Evolutionary conservation across 2,329 filamentous ascomycete species (phyloP).

Genomic region (Nigrospora sphaerica): DNA sequence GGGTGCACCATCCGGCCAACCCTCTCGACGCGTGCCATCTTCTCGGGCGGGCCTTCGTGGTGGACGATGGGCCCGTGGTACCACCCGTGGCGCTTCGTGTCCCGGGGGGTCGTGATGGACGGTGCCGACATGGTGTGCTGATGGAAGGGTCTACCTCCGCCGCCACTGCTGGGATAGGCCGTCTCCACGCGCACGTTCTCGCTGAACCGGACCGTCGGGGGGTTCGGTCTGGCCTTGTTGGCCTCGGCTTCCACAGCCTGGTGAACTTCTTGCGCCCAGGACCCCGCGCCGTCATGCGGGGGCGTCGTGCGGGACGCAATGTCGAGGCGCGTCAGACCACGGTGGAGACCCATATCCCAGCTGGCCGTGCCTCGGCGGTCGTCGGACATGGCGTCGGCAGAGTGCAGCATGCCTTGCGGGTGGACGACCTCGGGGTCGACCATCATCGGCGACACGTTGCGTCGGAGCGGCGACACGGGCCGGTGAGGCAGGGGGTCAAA

Average conservation of each 20-base stretch:
- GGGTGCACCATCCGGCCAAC: slow-evolving; percentile 54
- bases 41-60: slow-evolving; percentile 28
- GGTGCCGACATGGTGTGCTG: slow-evolving; percentile 57
- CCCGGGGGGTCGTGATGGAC: slow-evolving; percentile 46
- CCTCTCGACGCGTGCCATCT: slow-evolving; percentile 41
- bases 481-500: slow-evolving; percentile 71
- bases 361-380: slow-evolving; percentile 45
- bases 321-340: slow-evolving; percentile 59
- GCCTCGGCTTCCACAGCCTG: slow-evolving; percentile 48
- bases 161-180: slow-evolving; percentile 7
- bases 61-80: slow-evolving; percentile 50
- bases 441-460: slow-evolving; percentile 70
- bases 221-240: slow-evolving; percentile 39
- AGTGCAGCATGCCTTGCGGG: slow-evolving; percentile 25
- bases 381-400: slow-evolving; percentile 27
- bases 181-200: slow-evolving; percentile 29
- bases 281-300: slow-evolving; percentile 42
- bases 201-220: slow-evolving; percentile 48
- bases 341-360: slow-evolving; percentile 61
- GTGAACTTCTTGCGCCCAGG: slow-evolving; percentile 51
- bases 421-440: slow-evolving; percentile 48
- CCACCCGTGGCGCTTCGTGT: slow-evolving; percentile 64
- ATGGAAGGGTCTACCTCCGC: slow-evolving; percentile 28
- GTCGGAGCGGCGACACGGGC: slow-evolving; percentile 54
- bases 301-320: slow-evolving; percentile 44